Percentiles rank a stretch among this genome's conserved stretches.
These are phyloP conservation scores for Ceratocystis colombiana DNA, from an alignment of 2,329 filamentous ascomycete genomes.

Conservation along the genomic window DNA sequence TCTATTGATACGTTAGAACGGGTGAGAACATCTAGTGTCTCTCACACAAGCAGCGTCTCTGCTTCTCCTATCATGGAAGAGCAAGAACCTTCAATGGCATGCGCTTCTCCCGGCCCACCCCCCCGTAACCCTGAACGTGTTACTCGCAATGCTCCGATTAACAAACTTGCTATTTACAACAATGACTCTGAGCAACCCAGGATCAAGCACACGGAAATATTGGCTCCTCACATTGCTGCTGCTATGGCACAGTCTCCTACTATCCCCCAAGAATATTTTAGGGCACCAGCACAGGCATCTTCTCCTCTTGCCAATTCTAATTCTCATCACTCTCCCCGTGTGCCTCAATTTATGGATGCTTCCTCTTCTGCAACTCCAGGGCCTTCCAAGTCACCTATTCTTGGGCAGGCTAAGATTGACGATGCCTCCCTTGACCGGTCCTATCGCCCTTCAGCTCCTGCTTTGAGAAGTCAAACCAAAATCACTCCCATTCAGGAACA, in stretches of 20 bases:
- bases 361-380: neutral
- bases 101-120: slow-evolving; percentile 19
- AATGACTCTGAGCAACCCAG: slow-evolving; percentile 11
- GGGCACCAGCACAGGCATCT: slow-evolving; percentile 5
- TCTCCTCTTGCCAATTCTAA: slow-evolving; percentile 9
- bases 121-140: slow-evolving; percentile 19
- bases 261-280: slow-evolving; percentile 21
- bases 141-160: neutral
- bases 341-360: slow-evolving; percentile 15
- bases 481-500: slow-evolving; percentile 25
- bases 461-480: slow-evolving; percentile 21
- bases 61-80: slow-evolving; percentile 37
- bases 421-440: slow-evolving; percentile 26
- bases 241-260: slow-evolving; percentile 23
- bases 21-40: slow-evolving; percentile 35
- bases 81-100: slow-evolving; percentile 33
- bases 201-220: slow-evolving; percentile 18
- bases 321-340: slow-evolving; percentile 13
- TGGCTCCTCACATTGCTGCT: slow-evolving; percentile 15
- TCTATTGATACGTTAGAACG: slow-evolving; percentile 40
- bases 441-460: slow-evolving; percentile 17
- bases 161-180: neutral
- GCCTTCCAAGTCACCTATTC: slow-evolving; percentile 2
- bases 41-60: slow-evolving; percentile 29
- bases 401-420: slow-evolving; percentile 29